Conservation (phyloP, 805 yeast genomes). For the Nakazawaea sp. region DNA sequence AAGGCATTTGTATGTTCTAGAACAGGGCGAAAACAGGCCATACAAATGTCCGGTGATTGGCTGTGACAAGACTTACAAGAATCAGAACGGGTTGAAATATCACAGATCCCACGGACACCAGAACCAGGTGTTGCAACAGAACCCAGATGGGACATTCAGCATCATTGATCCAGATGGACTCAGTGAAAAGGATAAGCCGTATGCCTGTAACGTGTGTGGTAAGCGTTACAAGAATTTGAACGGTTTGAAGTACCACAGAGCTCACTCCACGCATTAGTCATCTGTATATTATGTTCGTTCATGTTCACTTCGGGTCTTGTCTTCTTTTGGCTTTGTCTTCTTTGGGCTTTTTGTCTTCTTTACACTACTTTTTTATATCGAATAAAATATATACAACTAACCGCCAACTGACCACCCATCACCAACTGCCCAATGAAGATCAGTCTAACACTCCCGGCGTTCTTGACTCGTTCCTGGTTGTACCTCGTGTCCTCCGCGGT, state of each 20-base stretch:
- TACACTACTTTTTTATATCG: background rate
- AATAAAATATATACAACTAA: too few relatives aligned
- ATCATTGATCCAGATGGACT: conserved; percentile 95
- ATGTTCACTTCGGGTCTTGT: background rate
- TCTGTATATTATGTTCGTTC: background rate
- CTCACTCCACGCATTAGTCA: conserved; percentile 87
- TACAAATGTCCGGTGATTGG: conserved; percentile 97
- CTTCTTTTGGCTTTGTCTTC: background rate
- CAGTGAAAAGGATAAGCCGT: conserved; percentile 97
- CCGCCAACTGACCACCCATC: too few relatives aligned
- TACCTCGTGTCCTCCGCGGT: background rate
- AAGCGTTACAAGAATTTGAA: conserved; percentile 93
- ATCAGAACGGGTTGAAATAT: conserved; percentile 94
- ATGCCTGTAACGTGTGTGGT: conserved; percentile 97
- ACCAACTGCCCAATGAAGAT: too few relatives aligned
- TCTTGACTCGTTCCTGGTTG: too few relatives aligned
- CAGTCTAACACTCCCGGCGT: too few relatives aligned
- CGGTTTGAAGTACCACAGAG: conserved; percentile 95
- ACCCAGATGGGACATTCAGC: conserved; percentile 88
- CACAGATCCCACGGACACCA: conserved; percentile 96
- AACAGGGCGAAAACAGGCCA: conserved; percentile 88
- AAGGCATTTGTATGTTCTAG: conserved; percentile 86
- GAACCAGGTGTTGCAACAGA: conserved; percentile 84
- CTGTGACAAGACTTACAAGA: conserved; percentile 94
- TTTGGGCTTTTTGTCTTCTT: background rate